Percentiles rank a stretch among this genome's conserved stretches.
Evolutionary conservation across 371 early-diverging fungal genomes (phyloP).

Genomic region (Syncephalastrum racemosum): DNA sequence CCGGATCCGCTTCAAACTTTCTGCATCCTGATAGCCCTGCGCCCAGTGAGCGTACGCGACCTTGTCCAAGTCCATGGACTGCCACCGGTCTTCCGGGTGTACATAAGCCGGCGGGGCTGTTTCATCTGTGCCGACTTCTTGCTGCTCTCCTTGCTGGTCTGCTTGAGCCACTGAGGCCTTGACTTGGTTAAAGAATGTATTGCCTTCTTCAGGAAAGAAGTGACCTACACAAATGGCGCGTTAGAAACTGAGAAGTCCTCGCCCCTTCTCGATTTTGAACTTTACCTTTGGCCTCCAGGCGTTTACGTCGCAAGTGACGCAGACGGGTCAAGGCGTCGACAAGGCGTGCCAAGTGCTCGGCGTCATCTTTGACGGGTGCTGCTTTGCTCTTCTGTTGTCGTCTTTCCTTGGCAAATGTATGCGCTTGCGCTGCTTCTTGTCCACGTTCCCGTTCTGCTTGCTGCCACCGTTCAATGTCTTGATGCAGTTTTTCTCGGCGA

Average conservation of each 20-base stretch:
- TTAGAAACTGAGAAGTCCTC: background rate
- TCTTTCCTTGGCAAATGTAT: too few relatives aligned
- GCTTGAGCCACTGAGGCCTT: slow-evolving; percentile 26
- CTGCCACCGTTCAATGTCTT: too few relatives aligned
- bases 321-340: slow-evolving; percentile 24
- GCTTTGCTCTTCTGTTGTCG: too few relatives aligned
- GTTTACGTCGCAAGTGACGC: slow-evolving; percentile 30
- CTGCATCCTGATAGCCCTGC: slow-evolving; percentile 30
- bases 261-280: background rate
- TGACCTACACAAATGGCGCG: slow-evolving; percentile 27
- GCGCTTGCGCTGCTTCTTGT: too few relatives aligned
- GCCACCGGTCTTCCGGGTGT: slow-evolving; percentile 35
- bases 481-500: too few relatives aligned
- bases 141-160: slow-evolving; percentile 10
- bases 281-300: slow-evolving; percentile 30
- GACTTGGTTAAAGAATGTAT: slow-evolving; percentile 44
- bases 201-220: slow-evolving; percentile 51
- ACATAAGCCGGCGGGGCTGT: slow-evolving; percentile 8
- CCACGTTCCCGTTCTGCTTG: too few relatives aligned
- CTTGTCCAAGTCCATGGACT: slow-evolving; percentile 18
- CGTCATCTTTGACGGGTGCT: too few relatives aligned
- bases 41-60: slow-evolving; percentile 40
- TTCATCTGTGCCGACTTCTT: background rate
- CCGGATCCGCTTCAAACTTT: slow-evolving; percentile 25
- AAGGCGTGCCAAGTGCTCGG: slow-evolving; percentile 13